Evolutionary conservation across 2,329 filamentous ascomycete genomes (phyloP).

Genomic region (Lasiodiplodia sp.): DNA sequence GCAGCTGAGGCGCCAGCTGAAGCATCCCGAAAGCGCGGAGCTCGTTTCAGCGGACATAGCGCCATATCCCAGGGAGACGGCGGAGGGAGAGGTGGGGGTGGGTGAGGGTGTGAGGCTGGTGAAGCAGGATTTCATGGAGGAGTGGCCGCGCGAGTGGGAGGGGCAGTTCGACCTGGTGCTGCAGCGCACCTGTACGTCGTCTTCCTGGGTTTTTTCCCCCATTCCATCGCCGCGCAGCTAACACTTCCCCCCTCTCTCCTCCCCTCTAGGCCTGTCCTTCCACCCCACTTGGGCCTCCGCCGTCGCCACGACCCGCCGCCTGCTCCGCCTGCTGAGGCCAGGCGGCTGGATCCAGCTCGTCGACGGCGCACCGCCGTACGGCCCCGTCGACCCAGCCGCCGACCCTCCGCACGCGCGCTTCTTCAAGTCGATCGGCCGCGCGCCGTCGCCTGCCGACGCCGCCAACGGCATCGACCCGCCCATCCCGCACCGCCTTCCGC

Average conservation of each 20-base stretch:
- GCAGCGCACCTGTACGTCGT: not conserved
- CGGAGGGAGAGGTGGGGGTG: not conserved
- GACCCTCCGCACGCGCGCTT: not conserved
- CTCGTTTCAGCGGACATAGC: not conserved
- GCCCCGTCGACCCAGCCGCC: not conserved
- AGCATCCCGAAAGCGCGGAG: not conserved
- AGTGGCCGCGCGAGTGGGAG: not conserved
- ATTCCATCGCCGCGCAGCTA: not conserved
- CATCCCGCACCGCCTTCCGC: not conserved
- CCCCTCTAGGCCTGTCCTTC: not conserved
- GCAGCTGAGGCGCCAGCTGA: not conserved
- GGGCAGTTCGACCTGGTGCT: constrained; percentile 2
- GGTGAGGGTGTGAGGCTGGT: not conserved
- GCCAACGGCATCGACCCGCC: constrained; percentile 1
- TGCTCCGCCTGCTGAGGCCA: not conserved
- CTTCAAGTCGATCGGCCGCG: not conserved
- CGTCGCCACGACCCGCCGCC: not conserved
- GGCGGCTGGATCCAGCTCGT: constrained; percentile 14
- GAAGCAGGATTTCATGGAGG: not conserved
- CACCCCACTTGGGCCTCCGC: not conserved
- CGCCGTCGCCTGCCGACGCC: not conserved
- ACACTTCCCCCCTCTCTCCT: too few species aligned
- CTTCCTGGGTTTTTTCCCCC: not conserved
- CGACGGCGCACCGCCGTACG: not conserved
- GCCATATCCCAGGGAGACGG: not conserved